Base-by-base conservation (phyloP, 1,284 basidiomycete genomes). In the Acaromyces ingoldii region DNA sequence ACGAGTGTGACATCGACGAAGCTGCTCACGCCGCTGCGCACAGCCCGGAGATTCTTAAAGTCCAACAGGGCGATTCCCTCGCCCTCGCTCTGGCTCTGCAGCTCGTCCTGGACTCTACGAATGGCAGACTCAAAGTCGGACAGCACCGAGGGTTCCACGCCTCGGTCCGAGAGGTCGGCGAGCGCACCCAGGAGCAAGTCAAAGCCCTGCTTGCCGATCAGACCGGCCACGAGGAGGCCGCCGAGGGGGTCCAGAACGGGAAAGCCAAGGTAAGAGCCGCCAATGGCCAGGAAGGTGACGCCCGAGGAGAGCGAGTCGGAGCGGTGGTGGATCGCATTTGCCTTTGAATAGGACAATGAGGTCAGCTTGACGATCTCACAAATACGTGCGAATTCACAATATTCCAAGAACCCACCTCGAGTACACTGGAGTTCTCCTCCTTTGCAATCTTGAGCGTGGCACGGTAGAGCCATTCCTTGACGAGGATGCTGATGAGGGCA, bases 161-260 rank as follows among this genome's bases (percentile, higher is more conserved):
- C 85, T 6, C 86, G 86, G 70, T 96, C 91, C 2, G 88, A 88
- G 40, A 96, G 78, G 72, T 96, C 91, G 25, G 82, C 81, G 76
- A 89, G 82, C 1, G 91, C 87, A 13, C 83, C 83, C 40, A 81
- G 77, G 40, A 90, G 80, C 21, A 96, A 79, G 15, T 77, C 78
- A 39, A 85, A 78, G n/a, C 91, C 89, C 73, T 96, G 91, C 65
- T 82, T 82, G 22, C 95, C 80, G 74, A 97, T 95, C 64, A 97
- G 83, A 51, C 88, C 78, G 0, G 90, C 90, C 9, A 97, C 92
- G 49, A 95, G 76, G 17, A 97, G 78, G 11, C 92, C 93, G 62
- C 95, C 95, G 26, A 98, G 81, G 3, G 93, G 92, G 75, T 98
- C 93, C 26, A 97, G 80, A 62, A 81, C 78, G 25, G 90, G 89